phyloP scores from a whole-genome alignment of 192 early-diverging fungal species.

The Backusella macrospora region DNA sequence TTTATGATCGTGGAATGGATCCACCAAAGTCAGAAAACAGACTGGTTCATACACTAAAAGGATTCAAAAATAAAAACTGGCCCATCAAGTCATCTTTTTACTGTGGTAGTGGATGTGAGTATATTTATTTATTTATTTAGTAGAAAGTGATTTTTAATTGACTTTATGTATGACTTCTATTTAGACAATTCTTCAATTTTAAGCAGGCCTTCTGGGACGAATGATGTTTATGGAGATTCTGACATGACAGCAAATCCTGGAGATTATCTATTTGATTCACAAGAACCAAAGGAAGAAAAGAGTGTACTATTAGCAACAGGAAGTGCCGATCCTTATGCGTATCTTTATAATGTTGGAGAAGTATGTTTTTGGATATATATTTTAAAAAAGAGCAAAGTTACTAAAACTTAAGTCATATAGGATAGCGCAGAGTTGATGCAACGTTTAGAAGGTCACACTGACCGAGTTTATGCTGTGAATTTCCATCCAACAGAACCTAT shows the following conservation, averaged over 20 bases:
- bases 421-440: conserved; percentile 68
- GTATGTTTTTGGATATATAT: conserved; percentile 37
- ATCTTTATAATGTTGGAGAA: conserved; percentile 71
- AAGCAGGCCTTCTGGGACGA: conserved; percentile 26
- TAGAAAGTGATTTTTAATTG: background rate
- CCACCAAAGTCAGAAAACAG: conserved; percentile 71
- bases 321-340: conserved; percentile 81
- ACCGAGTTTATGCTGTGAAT: conserved; percentile 89
- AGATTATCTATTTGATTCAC: conserved; percentile 43
- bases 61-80: conserved; percentile 94
- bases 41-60: conserved; percentile 82
- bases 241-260: conserved; percentile 17
- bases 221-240: conserved; percentile 23
- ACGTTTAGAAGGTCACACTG: conserved; percentile 88
- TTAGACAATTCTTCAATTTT: conserved; percentile 41
- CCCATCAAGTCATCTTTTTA: conserved; percentile 91
- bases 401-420: too few relatives aligned
- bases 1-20: conserved; percentile 87
- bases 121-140: too few relatives aligned
- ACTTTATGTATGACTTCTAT: background rate
- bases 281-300: conserved; percentile 49
- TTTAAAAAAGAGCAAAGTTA: too few relatives aligned
- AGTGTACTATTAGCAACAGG: conserved; percentile 79
- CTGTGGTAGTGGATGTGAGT: conserved; percentile 67
- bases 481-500: conserved; percentile 90